Percentiles rank a stretch among this genome's conserved stretches.
phyloP scores from a whole-genome alignment of 768 basidiomycete species.

The Rubroboletus satanas region DNA sequence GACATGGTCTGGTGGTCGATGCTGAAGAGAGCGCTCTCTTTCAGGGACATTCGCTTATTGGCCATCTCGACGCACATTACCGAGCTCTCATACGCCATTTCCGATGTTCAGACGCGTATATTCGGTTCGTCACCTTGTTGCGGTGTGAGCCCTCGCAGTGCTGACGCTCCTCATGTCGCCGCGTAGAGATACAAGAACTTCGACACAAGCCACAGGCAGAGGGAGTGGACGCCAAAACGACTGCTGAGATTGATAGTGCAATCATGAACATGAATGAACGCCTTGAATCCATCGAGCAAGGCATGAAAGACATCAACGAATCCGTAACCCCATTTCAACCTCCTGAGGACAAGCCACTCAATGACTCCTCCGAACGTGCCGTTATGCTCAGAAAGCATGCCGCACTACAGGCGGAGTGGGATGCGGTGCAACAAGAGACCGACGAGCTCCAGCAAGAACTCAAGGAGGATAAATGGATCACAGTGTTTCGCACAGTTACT shows the following conservation, averaged over 20 bases:
- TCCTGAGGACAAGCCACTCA: conserved; percentile 43
- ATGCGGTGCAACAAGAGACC: conserved; percentile 72
- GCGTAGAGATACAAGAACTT: conserved; percentile 84
- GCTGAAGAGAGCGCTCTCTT: conserved; percentile 25
- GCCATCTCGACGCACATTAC: conserved; percentile 84
- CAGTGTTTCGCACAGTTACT: conserved; percentile 89
- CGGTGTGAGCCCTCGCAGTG: background rate
- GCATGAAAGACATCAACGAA: conserved; percentile 66
- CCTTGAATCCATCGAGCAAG: conserved; percentile 66
- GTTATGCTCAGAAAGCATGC: conserved; percentile 71
- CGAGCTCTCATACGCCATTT: conserved; percentile 80
- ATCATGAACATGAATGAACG: conserved; percentile 77
- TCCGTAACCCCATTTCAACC: conserved; percentile 58
- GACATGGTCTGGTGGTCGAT: conserved; percentile 26
- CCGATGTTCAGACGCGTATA: conserved; percentile 87
- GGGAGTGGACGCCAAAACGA: conserved; percentile 49
- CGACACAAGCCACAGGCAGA: conserved; percentile 79
- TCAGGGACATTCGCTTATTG: conserved; percentile 69
- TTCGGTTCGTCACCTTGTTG: conserved; percentile 53
- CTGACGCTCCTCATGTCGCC: conserved; percentile 10
- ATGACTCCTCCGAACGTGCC: conserved; percentile 36
- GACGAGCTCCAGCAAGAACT: conserved; percentile 85
- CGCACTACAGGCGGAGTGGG: conserved; percentile 74
- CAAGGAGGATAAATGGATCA: conserved; percentile 96
- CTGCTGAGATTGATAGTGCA: conserved; percentile 74